Percentiles rank a stretch among this genome's conserved stretches.
phyloP scores from a whole-genome alignment of 1,284 basidiomycete species.

The Mycosarcoma mackinlayi region DNA sequence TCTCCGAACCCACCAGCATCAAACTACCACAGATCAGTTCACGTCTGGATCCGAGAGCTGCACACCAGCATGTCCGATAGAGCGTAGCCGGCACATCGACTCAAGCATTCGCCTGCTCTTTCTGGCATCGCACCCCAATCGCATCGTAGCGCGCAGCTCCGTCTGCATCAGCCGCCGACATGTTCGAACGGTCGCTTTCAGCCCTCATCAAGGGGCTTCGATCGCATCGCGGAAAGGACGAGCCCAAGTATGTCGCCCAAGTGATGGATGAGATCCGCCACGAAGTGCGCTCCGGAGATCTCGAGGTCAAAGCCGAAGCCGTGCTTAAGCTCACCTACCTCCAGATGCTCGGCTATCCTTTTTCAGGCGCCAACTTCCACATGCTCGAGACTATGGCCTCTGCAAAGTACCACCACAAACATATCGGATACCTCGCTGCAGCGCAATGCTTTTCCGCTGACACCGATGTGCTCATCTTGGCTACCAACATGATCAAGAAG shows the following conservation, averaged over 20 bases:
- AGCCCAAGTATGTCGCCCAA: slow-evolving; percentile 70
- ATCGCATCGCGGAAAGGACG: slow-evolving; percentile 68
- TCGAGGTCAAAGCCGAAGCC: slow-evolving; percentile 94
- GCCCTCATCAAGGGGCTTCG: slow-evolving; percentile 67
- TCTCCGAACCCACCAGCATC: not conserved
- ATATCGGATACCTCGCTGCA: slow-evolving; percentile 94
- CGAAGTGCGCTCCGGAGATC: slow-evolving; percentile 92
- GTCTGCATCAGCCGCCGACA: slow-evolving; percentile 8
- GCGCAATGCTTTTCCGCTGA: slow-evolving; percentile 90
- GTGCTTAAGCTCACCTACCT: slow-evolving; percentile 96
- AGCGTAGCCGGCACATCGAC: too few relatives aligned
- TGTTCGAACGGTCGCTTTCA: slow-evolving; percentile 66
- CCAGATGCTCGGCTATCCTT: slow-evolving; percentile 83
- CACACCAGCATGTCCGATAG: too few relatives aligned
- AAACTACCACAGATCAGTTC: too few relatives aligned
- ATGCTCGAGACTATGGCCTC: slow-evolving; percentile 99
- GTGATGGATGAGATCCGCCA: slow-evolving; percentile 79
- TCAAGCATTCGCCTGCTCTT: too few relatives aligned
- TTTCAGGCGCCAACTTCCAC: slow-evolving; percentile 73
- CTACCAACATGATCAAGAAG: slow-evolving; percentile 98
- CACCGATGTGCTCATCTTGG: slow-evolving; percentile 96
- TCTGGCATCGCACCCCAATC: too few relatives aligned
- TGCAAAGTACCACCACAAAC: slow-evolving; percentile 88
- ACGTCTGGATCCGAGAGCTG: too few relatives aligned
- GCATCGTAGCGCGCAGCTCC: not conserved